Evolutionary conservation across 1,284 basidiomycete genomes (phyloP).

Genomic region (Coniophora puteana): DNA sequence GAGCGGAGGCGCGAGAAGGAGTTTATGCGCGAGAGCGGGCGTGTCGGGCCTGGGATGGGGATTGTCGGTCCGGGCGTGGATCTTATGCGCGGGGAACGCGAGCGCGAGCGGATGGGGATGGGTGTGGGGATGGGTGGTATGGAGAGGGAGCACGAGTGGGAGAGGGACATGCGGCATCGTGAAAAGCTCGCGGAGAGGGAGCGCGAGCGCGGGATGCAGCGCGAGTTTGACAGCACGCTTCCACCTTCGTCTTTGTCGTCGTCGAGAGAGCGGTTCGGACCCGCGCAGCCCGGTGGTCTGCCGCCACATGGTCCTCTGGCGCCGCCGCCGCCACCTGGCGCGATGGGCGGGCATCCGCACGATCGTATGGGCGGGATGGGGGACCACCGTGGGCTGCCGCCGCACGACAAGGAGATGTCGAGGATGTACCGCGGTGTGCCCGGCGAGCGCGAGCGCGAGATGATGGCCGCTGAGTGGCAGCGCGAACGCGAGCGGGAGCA

Average conservation of each 20-base stretch:
- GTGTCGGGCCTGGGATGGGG: constrained; percentile 8
- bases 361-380: not conserved
- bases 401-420: too few relatives aligned
- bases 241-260: too few relatives aligned
- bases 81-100: constrained; percentile 10
- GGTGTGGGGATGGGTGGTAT: constrained; percentile 7
- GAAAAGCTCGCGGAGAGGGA: constrained; percentile 16
- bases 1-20: constrained; percentile 13
- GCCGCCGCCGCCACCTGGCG: constrained; percentile 24
- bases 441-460: too few relatives aligned
- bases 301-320: constrained; percentile 23
- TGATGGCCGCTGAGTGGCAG: too few relatives aligned
- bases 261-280: too few relatives aligned
- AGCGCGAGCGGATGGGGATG: constrained; percentile 9
- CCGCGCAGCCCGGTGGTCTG: constrained; percentile 20
- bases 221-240: too few relatives aligned
- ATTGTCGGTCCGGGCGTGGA: constrained; percentile 5
- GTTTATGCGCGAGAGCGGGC: constrained; percentile 7
- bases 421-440: too few relatives aligned
- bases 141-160: constrained; percentile 20
- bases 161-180: constrained; percentile 21
- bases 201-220: constrained; percentile 18
- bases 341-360: not conserved
- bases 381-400: too few relatives aligned
- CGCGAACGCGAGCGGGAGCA: too few relatives aligned